Evolutionary conservation across 208 protist genomes (phyloP).

Genomic region (Trypanosoma brucei): DNA sequence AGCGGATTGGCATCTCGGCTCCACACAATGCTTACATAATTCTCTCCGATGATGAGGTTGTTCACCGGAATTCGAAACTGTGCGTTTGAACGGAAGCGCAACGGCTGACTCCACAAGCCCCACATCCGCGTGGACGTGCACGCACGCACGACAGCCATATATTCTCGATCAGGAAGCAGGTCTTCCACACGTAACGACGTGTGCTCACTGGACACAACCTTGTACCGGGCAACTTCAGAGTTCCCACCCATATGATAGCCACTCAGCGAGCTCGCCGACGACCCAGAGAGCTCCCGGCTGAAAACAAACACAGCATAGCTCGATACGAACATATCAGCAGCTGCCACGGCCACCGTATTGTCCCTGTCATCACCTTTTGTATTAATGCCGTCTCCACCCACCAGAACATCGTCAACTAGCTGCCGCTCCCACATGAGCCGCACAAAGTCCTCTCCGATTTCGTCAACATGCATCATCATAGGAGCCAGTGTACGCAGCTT

Average conservation of each 20-base stretch:
- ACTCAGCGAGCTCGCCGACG: constrained; percentile 44
- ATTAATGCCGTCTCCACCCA: constrained; percentile 9
- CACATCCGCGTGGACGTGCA: constrained; percentile 74
- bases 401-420: constrained; percentile 17
- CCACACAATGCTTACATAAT: constrained; percentile 89
- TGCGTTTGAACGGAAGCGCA: constrained; percentile 84
- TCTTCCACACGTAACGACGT: constrained; percentile 72
- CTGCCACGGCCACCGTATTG: constrained; percentile 18
- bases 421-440: constrained; percentile 85
- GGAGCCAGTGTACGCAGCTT: constrained; percentile 79
- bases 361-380: constrained; percentile 5
- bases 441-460: constrained; percentile 91
- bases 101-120: constrained; percentile 83
- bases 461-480: constrained; percentile 73
- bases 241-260: constrained; percentile 74
- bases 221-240: constrained; percentile 52
- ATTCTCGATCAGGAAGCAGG: constrained; percentile 82
- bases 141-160: constrained; percentile 83
- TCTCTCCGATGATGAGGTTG: constrained; percentile 89
- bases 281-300: constrained; percentile 29
- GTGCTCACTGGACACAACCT: constrained; percentile 71
- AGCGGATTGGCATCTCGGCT: constrained; percentile 47
- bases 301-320: constrained; percentile 83
- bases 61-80: constrained; percentile 85
- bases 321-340: constrained; percentile 68